Percentiles rank a stretch among this genome's conserved stretches.
Evolutionary conservation across 768 basidiomycete species (phyloP).

Genomic region (Dioszegia hungarica): DNA sequence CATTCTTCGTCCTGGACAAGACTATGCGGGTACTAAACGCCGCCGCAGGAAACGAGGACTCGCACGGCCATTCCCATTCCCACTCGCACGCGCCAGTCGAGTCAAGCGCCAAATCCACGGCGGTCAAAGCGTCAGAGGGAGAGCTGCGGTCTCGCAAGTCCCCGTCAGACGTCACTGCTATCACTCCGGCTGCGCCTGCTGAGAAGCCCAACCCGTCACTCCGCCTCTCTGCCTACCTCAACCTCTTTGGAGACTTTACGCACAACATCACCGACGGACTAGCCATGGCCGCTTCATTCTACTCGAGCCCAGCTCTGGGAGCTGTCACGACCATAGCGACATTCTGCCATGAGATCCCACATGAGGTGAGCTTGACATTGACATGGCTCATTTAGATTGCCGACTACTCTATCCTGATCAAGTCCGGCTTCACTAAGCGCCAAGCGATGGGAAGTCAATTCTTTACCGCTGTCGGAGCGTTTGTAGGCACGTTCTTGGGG

Average conservation of each 20-base stretch:
- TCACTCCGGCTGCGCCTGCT: background rate
- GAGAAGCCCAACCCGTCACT: constrained; percentile 46
- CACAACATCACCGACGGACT: constrained; percentile 96
- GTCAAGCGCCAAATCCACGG: constrained; percentile 46
- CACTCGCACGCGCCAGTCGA: constrained; percentile 49
- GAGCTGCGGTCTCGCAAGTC: constrained; percentile 48
- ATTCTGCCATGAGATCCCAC: constrained; percentile 91
- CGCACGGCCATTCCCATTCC: constrained; percentile 60
- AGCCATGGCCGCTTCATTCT: constrained; percentile 94
- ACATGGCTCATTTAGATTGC: constrained; percentile 56
- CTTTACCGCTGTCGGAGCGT: constrained; percentile 83
- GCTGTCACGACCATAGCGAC: constrained; percentile 93
- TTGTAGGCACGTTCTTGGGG: constrained; percentile 58
- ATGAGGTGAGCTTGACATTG: constrained; percentile 54
- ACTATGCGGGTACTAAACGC: constrained; percentile 72
- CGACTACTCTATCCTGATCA: constrained; percentile 87
- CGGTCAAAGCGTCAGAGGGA: background rate
- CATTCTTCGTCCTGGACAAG: constrained; percentile 93
- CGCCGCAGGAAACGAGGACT: constrained; percentile 54
- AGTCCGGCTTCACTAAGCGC: constrained; percentile 77
- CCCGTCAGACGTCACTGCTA: constrained; percentile 21
- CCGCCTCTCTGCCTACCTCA: constrained; percentile 84
- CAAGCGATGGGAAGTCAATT: constrained; percentile 94
- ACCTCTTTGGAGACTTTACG: constrained; percentile 84
- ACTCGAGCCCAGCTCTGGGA: constrained; percentile 87